Conservation (phyloP, 2,329 filamentous ascomycete genomes). For the Aspergillus neotritici region DNA sequence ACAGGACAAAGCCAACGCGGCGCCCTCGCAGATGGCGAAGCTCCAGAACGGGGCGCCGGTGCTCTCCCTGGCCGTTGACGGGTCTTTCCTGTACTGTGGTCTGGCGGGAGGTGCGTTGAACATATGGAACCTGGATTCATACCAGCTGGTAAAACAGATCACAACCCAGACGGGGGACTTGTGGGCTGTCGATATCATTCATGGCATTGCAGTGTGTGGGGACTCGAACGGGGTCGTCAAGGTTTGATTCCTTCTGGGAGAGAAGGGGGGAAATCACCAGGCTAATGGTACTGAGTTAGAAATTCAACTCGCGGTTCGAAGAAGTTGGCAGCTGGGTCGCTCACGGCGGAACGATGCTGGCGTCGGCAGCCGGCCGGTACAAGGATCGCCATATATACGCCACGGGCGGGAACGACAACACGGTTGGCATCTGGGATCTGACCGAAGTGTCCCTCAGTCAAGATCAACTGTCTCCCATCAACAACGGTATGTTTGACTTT, state of each 20-base stretch:
- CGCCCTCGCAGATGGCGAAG: slow-evolving; percentile 64
- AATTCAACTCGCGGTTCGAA: slow-evolving; percentile 77
- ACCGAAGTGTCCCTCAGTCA: slow-evolving; percentile 49
- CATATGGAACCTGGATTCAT: slow-evolving; percentile 93
- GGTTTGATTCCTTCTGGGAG: slow-evolving; percentile 45
- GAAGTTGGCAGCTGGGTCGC: slow-evolving; percentile 73
- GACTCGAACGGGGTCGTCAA: slow-evolving; percentile 83
- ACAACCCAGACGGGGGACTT: slow-evolving; percentile 76
- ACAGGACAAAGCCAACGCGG: slow-evolving; percentile 50
- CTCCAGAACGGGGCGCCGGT: slow-evolving; percentile 61
- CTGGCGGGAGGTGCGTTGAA: slow-evolving; percentile 83
- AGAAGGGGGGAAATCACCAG: background rate
- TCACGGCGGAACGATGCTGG: slow-evolving; percentile 79
- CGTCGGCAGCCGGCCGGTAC: slow-evolving; percentile 69
- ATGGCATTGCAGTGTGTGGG: slow-evolving; percentile 78
- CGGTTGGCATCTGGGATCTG: slow-evolving; percentile 82
- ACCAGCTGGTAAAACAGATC: slow-evolving; percentile 81
- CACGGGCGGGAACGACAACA: slow-evolving; percentile 88
- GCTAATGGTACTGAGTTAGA: slow-evolving; percentile 36
- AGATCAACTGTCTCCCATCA: slow-evolving; percentile 45
- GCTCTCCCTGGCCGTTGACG: slow-evolving; percentile 77
- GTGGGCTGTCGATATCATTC: slow-evolving; percentile 78
- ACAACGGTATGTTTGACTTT: slow-evolving; percentile 45
- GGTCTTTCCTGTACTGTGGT: slow-evolving; percentile 87
- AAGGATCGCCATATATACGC: slow-evolving; percentile 77